Evolutionary conservation across 148 eudicot species (phyloP), one percentile per base, ranked within the genome.

Genomic region (Camellia sinensis): DNA sequence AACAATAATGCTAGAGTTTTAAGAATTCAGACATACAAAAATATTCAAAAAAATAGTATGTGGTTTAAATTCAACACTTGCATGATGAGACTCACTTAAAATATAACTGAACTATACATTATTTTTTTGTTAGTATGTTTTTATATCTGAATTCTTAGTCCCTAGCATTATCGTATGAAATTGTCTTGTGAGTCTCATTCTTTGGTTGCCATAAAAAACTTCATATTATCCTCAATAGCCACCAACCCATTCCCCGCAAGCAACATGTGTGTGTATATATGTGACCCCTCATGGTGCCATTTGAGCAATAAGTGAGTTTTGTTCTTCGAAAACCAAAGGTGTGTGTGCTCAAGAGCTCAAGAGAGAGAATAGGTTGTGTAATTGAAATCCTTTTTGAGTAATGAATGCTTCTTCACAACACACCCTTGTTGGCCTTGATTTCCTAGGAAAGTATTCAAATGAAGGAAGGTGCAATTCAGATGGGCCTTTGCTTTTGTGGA

Each of bases 231-330:
- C 57, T 61, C 78, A 44, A 60, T 41, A 37, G 53, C 68, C 68
- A 44, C 80, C 80, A 44, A 77, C 73, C 63, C 72, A 66, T 66
- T 15, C 44, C 41, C 37, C 80, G 48, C 62, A 66, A 52, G 62
- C 29, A 50, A 44, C 67, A 12, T 19, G 9, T 75, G 44, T 48
- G 19, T 48, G 52, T 19, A 18, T 75, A 69, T 48, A 50, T 48
- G 52, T 65, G 15, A 17, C 43, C 61, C 79, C 57, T 29, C 61
- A 2, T 61, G 0, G 5, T 61, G 37, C 78, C 43, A 74, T 3
- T 37, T 57, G 63, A 74, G 64, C 65, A 54, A 56, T 48, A 56
- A 74, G 14, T 29, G 6, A 56, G 12, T 6, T 56, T 37, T 74
- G 9, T 29, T 46, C n/a, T 45, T 44, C 17, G 54, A 2, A 8